A percentile compares a stretch with the other conserved stretches of the same genome.
Conservation (phyloP, 129 eudicot species). For the Flaveria bidentis region DNA sequence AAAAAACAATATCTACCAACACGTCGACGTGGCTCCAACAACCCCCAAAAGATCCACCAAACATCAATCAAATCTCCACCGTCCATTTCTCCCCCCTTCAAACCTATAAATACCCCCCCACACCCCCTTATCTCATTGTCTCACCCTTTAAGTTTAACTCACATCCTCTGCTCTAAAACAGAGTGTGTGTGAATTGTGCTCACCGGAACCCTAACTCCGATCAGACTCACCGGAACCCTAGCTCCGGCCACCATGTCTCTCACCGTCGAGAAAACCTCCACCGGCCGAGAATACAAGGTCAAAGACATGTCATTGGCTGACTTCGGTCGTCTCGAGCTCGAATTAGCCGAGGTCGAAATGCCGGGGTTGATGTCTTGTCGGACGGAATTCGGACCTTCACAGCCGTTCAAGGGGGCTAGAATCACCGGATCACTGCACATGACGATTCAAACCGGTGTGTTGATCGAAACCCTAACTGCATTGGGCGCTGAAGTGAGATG, state of each 20-base stretch:
- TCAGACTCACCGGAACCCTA: too few relatives aligned
- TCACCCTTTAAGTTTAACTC: background rate
- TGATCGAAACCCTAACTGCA: slow-evolving; percentile 44
- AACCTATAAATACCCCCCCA: slow-evolving; percentile 35
- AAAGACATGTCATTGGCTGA: slow-evolving; percentile 46
- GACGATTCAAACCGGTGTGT: slow-evolving; percentile 39
- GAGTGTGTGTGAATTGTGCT: background rate
- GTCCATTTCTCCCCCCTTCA: slow-evolving; percentile 12
- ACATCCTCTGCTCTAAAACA: background rate
- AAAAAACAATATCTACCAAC: too few relatives aligned
- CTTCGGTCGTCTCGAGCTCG: slow-evolving; percentile 43
- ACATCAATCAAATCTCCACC: slow-evolving; percentile 10
- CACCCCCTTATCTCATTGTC: slow-evolving; percentile 10
- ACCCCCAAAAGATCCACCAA: slow-evolving; percentile 21
- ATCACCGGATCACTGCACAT: slow-evolving; percentile 48
- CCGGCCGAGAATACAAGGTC: slow-evolving; percentile 51
- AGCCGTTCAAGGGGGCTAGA: slow-evolving; percentile 42
- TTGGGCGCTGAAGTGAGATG: slow-evolving; percentile 46
- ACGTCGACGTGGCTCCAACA: slow-evolving; percentile 14
- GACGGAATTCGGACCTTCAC: slow-evolving; percentile 40
- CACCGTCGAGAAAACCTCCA: slow-evolving; percentile 41
- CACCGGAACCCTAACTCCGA: too few relatives aligned
- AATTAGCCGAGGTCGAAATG: slow-evolving; percentile 48
- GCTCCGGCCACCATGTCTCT: slow-evolving; percentile 37
- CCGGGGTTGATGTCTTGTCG: slow-evolving; percentile 47